Conservation (phyloP, 768 basidiomycete genomes). For the Crucibulum laeve region DNA sequence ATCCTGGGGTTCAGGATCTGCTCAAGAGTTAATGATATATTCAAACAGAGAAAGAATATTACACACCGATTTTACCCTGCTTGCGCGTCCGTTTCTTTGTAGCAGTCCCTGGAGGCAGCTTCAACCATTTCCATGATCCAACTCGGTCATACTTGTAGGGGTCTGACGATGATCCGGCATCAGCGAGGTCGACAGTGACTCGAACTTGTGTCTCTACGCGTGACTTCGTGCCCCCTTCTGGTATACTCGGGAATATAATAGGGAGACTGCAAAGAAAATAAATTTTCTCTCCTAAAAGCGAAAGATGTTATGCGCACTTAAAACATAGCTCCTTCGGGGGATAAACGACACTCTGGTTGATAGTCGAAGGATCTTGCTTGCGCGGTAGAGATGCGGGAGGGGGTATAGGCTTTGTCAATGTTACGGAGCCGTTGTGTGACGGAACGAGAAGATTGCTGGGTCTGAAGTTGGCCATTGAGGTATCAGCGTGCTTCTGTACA, state of each 20-base stretch:
- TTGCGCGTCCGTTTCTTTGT: conserved; percentile 84
- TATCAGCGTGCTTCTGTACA: conserved; percentile 13
- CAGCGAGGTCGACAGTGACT: conserved; percentile 74
- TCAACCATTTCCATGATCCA: conserved; percentile 89
- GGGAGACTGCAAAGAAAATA: conserved; percentile 48
- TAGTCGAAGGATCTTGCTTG: conserved; percentile 44
- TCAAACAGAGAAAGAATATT: neutral
- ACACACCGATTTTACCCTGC: conserved; percentile 74
- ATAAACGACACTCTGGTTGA: conserved; percentile 58
- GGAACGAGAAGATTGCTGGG: conserved; percentile 25
- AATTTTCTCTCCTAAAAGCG: neutral
- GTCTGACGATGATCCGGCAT: conserved; percentile 58
- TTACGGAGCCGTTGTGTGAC: conserved; percentile 33
- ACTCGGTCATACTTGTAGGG: conserved; percentile 70
- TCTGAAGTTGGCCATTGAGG: conserved; percentile 21
- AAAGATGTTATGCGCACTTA: conserved; percentile 45
- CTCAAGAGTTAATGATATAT: conserved; percentile 6
- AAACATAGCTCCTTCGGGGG: conserved; percentile 74
- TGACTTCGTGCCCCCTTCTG: conserved; percentile 80
- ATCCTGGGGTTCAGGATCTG: conserved; percentile 66
- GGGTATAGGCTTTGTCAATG: conserved; percentile 60
- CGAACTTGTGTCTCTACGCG: conserved; percentile 95
- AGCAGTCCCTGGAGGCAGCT: conserved; percentile 74
- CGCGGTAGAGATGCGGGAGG: conserved; percentile 60
- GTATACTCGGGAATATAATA: conserved; percentile 81